phyloP scores from a whole-genome alignment of 495 filamentous ascomycete species.

The Penicillium riverlandense region DNA sequence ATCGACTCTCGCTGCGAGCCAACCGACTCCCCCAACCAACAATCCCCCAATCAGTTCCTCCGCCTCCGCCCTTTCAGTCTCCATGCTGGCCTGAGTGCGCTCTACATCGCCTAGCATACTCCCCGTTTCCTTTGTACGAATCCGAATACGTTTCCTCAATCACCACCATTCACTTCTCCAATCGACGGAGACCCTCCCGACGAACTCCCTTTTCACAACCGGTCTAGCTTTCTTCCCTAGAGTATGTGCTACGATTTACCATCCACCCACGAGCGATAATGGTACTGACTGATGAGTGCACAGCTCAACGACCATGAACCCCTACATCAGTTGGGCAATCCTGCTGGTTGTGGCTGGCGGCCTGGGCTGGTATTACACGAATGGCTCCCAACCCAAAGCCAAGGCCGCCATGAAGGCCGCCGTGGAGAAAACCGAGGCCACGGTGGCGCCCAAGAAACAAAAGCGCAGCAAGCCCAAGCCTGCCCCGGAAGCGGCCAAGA shows the following conservation, averaged over 20 bases:
- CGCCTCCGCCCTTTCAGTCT: not conserved
- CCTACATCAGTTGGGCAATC: conserved; percentile 50
- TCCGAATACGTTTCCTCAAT: too few species aligned
- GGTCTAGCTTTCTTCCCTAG: not conserved
- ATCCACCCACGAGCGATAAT: not conserved
- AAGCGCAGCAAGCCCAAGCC: conserved; percentile 32
- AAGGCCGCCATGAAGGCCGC: conserved; percentile 22
- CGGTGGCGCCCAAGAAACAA: conserved; percentile 31
- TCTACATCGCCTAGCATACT: not conserved
- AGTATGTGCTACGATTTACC: conserved; percentile 4
- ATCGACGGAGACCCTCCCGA: not conserved
- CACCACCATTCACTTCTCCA: not conserved
- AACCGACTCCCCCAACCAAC: too few species aligned
- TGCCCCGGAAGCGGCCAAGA: conserved; percentile 23
- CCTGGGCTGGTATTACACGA: conserved; percentile 43
- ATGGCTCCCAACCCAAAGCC: conserved; percentile 27
- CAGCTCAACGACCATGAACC: conserved; percentile 33
- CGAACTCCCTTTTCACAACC: not conserved
- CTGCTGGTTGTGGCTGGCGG: conserved; percentile 44
- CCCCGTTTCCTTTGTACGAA: too few species aligned
- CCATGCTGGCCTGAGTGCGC: not conserved
- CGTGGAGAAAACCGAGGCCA: conserved; percentile 29
- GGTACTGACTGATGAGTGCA: conserved; percentile 10
- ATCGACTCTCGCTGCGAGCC: too few species aligned
- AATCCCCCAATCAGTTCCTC: too few species aligned